phyloP scores from a whole-genome alignment of 257 asterid species.

The Salvia hispanica region DNA sequence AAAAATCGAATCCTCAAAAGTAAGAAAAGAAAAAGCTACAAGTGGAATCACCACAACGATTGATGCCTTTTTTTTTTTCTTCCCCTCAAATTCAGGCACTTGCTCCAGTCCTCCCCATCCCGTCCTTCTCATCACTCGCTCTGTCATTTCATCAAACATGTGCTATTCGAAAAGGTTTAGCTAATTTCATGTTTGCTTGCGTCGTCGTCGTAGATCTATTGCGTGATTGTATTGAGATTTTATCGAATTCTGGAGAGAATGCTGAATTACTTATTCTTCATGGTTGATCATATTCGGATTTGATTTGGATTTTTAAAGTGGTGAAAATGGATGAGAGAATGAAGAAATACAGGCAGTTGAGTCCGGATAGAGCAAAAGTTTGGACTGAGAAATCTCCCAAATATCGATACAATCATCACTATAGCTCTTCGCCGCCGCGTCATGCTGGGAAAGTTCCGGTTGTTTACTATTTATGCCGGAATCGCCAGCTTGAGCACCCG shows the following conservation, averaged over 20 bases:
- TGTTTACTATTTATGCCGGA: slow-evolving; percentile 80
- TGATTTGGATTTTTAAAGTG: slow-evolving; percentile 7
- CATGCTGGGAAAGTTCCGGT: slow-evolving; percentile 56
- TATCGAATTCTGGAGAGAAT: slow-evolving; percentile 6
- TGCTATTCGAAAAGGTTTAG: neutral
- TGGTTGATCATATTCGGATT: slow-evolving; percentile 21
- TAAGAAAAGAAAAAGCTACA: neutral
- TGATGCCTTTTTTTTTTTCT: neutral
- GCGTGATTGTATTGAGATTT: neutral
- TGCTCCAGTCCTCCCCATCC: slow-evolving; percentile 30
- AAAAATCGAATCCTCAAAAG: slow-evolving; percentile 25
- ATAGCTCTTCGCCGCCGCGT: slow-evolving; percentile 31
- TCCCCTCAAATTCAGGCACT: slow-evolving; percentile 31
- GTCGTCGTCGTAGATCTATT: neutral
- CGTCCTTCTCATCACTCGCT: slow-evolving; percentile 10
- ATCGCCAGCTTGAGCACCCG: slow-evolving; percentile 95
- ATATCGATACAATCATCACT: slow-evolving; percentile 47
- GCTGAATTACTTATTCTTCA: neutral
- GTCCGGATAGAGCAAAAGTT: slow-evolving; percentile 86
- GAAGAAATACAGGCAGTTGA: slow-evolving; percentile 65
- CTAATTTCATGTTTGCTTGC: neutral
- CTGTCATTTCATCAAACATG: slow-evolving; percentile 20
- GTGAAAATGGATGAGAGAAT: slow-evolving; percentile 54
- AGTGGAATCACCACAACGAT: slow-evolving; percentile 20
- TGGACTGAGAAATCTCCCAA: slow-evolving; percentile 92